These are phyloP conservation scores for Calophaca sinica DNA, from an alignment of 306 rosid genomes.

Conservation along the genomic window DNA sequence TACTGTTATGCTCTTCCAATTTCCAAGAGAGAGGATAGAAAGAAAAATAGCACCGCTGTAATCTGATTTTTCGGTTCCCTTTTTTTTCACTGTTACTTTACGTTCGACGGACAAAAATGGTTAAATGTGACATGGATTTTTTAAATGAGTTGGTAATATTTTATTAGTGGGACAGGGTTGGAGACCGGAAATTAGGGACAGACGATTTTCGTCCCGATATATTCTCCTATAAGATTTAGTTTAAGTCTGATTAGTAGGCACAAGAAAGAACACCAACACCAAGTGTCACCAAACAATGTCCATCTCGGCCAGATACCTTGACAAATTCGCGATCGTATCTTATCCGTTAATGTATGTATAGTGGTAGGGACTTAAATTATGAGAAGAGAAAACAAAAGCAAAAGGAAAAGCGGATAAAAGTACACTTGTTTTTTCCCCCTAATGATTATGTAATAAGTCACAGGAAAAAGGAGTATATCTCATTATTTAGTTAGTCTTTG, in stretches of 20 bases:
- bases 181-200: too few species aligned
- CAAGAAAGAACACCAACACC: slow-evolving; percentile 1
- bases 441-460: slow-evolving; percentile 42
- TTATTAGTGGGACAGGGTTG: too few species aligned
- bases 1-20: too few species aligned
- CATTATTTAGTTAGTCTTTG: too few species aligned
- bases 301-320: slow-evolving; percentile 7
- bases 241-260: slow-evolving; percentile 36
- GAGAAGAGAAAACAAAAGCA: slow-evolving; percentile 16
- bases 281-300: slow-evolving; percentile 35
- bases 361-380: slow-evolving; percentile 40
- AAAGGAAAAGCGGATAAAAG: neutral
- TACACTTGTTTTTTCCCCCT: slow-evolving; percentile 21
- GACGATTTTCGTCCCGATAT: too few species aligned
- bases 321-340: slow-evolving; percentile 14
- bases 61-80: too few species aligned
- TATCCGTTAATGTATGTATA: slow-evolving; percentile 1
- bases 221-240: slow-evolving; percentile 23
- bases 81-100: too few species aligned
- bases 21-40: too few species aligned
- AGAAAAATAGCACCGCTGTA: too few species aligned
- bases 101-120: too few species aligned
- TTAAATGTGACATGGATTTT: too few species aligned
- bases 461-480: neutral
- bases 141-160: too few species aligned